phyloP scores from a whole-genome alignment of 2,329 filamentous ascomycete species.

The Atkinsonella texensis region DNA sequence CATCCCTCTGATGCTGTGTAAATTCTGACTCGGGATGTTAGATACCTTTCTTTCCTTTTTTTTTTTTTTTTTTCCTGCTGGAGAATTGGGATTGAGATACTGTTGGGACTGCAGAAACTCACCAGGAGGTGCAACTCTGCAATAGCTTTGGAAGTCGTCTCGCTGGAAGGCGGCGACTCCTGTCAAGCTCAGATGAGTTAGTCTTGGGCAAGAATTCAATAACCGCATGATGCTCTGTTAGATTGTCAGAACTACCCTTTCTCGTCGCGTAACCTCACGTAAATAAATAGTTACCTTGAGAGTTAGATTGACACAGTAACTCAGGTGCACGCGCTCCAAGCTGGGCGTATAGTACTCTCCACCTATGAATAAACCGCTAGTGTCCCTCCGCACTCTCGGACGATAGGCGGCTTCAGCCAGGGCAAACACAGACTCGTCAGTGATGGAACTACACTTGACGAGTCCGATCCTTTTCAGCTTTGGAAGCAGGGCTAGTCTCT shows the following conservation, averaged over 20 bases:
- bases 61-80: too few species aligned
- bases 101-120: conserved; percentile 14
- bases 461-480: conserved; percentile 91
- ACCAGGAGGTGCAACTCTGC: conserved; percentile 71
- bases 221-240: conserved; percentile 74
- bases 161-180: conserved; percentile 84
- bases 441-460: conserved; percentile 87
- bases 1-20: conserved; percentile 84
- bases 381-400: conserved; percentile 35
- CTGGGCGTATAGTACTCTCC: conserved; percentile 49
- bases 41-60: not conserved
- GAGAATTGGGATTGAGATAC: too few species aligned
- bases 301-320: conserved; percentile 81
- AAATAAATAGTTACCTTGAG: conserved; percentile 54
- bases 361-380: conserved; percentile 32
- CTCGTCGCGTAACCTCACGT: not conserved
- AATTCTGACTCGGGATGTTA: conserved; percentile 51
- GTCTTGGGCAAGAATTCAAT: conserved; percentile 78
- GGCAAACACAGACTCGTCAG: conserved; percentile 76
- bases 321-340: conserved; percentile 88
- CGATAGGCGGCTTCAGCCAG: conserved; percentile 60
- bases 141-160: conserved; percentile 74
- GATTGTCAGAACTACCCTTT: conserved; percentile 4
- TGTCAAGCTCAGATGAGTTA: conserved; percentile 90
- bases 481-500: conserved; percentile 70